Base-by-base conservation (phyloP, 768 basidiomycete species). In the Suillus weaverae region DNA sequence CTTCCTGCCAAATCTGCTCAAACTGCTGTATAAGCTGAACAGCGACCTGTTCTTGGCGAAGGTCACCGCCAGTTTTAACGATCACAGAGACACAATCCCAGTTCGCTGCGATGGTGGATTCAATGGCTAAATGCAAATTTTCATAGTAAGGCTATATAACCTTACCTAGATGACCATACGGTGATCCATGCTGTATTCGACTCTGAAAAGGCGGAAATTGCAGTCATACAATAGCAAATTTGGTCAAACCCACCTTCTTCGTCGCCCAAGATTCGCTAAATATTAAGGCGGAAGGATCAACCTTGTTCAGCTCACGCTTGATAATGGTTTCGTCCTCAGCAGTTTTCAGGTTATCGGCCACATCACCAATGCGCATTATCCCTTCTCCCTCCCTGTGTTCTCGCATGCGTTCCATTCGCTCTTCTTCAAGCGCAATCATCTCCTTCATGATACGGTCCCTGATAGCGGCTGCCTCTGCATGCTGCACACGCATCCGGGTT, bases 371-470 rank as follows among this genome's bases (percentile, higher is more conserved):
- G 51, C 85, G 79, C 69, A 91, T 81, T 70, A 89, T 86, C 26
- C 87, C 82, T 65, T 92, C 89, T 57, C 85, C 86, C 67, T 91
- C 89, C 14, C 79, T 76, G 66, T 83, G 84, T 69, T 87, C 88
- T 64, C 85, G 83, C 96, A 97, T 98, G 22, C 95, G 85, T 65
- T 91, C 87, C 89, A 99, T 96, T 32, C 97, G 86, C 75, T 99
- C 95, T 74, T 99, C 96, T 77, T 99, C 97, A 33, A 99, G 80
- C 30, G 94, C 84, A 67, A 98, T 82, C 97, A 99, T 99, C 82
- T 99, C 97, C 70, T 91, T 88, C 97, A 99, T 99, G 66, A 99
- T 99, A 26, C 95, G 85, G 69, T 95, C 91, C 18, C 94, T 86
- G 69, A 99, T 99, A 1, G 91, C 91, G 0, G 91, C 83, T 5